Base-by-base conservation (phyloP, 106 monocot species). In the Dendrobium nobile region DNA sequence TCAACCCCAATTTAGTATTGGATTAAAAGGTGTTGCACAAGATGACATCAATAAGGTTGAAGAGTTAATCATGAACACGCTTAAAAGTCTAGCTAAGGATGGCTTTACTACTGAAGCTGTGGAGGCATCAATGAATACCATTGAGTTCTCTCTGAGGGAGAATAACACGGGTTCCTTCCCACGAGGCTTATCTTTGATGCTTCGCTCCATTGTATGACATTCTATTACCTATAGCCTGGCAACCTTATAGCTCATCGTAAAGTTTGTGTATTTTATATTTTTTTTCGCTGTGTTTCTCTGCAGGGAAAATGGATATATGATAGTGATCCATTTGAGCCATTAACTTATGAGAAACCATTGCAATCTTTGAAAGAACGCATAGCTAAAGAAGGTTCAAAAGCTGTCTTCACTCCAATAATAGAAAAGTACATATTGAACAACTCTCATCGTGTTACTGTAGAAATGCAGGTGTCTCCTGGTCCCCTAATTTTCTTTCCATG, bases 301-400 rank as follows among this genome's bases (percentile, higher is more conserved):
- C 80, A 99, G 98, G 95, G 93, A 41, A 99, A 99, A 79, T 99
- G 98, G 98, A 99, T 99, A 82, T 99, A 99, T 87, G 98, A 99
- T 83, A 89, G 88, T 84, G 93, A 99, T 85, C 98, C 98, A 22
- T 91, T 99, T 84, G 87, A 95, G 70, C 98, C 98, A 61, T 79
- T 99, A 75, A 93, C 80, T 85, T 99, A 95, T 90, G 92, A 95
- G 77, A 86, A 88, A 42, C 95, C 98, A 28, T 85, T 99, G 73
- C 91, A 91, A 79, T 80, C 87, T 80, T 78, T 99, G 79, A 99
- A 99, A 81, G 90, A 91, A 77, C 85, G 90, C 37, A 91, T 99
- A 70, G 88, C 85, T 51, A 87, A 78, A 75, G 87, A 99, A 88
- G 98, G 98, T 44, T 82, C 98, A 11, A 93, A 87, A 84, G 88